Percentiles rank a stretch among this genome's conserved stretches.
Conservation (phyloP, 345 rosid genomes). For the Psidium guajava region DNA sequence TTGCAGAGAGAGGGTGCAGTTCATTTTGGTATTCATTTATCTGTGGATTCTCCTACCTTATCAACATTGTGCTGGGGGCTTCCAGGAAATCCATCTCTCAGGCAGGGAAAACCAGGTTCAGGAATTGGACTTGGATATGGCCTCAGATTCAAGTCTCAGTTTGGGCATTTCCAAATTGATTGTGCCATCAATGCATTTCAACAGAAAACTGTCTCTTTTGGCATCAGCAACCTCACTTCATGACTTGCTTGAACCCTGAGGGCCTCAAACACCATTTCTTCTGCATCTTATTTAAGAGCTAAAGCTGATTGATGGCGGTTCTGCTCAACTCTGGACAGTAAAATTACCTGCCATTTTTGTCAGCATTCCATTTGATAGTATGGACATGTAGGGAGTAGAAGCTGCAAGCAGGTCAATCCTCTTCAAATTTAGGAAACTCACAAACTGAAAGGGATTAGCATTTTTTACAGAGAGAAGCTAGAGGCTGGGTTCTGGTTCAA, state of each 20-base stretch:
- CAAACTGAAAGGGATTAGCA: neutral
- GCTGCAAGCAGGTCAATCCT: neutral
- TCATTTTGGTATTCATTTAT: neutral
- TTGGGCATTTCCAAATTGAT: constrained; percentile 12
- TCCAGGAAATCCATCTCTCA: constrained; percentile 81
- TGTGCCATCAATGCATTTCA: constrained; percentile 14
- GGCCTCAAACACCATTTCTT: neutral
- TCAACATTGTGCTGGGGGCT: neutral
- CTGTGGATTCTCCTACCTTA: neutral
- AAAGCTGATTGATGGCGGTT: neutral
- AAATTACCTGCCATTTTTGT: neutral
- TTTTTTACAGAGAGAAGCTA: neutral
- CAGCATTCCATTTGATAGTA: neutral
- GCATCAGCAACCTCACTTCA: constrained; percentile 69
- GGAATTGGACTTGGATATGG: constrained; percentile 55
- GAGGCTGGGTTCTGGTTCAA: neutral
- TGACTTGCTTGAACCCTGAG: constrained; percentile 8
- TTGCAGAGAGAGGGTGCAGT: neutral
- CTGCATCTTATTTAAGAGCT: neutral
- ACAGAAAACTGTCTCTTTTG: constrained; percentile 24
- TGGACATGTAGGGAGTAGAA: neutral
- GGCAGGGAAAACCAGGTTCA: constrained; percentile 81
- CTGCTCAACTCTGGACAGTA: neutral
- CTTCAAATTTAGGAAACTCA: neutral
- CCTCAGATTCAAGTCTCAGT: constrained; percentile 9